Base-by-base conservation (phyloP, 2,329 filamentous ascomycete genomes). In the Beauveria rudraprayagi region DNA sequence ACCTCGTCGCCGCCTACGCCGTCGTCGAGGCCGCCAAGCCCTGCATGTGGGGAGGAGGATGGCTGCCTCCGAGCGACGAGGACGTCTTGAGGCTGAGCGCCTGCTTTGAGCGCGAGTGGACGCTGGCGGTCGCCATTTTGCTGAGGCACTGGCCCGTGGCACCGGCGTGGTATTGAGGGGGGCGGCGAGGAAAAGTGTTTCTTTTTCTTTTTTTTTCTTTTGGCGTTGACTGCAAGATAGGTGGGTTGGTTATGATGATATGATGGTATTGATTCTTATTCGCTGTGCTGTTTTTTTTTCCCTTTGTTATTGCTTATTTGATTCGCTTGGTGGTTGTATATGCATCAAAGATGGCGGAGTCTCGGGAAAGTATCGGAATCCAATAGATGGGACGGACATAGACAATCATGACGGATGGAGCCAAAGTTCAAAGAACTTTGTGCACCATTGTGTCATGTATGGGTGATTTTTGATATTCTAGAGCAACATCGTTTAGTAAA, bases 21-120 rank as follows among this genome's bases (percentile, higher is more conserved):
- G 76, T 78, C 40, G 70, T 77, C 14, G 85, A 90, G 68, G 84
- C 88, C 0, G 74, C 76, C 16, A 82, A 81, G 65, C 84, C 82
- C 3, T 81, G 83, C 61, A 91, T 91, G 86, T 91, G 88, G 88
- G 87, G 82, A 52, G 82, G 79, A 22, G 22, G 22, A 2, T 22
- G 22, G 1, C 77, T 77, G 40, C 71, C 75, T 28, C 87, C 88
- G 0, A 76, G 80, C 1, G 69, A 76, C 1, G 80, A 82, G 1
- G 82, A 87, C 61, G 77, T 84, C 1, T 73, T 79, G 5, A 80
- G 85, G 70, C 78, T 91, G 37, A 78, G 84, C 1, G 77, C 75
- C 41, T 87, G 83, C 59, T 89, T 90, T 68, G 78, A 83, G 65
- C 77, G 77, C 26, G 88, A 91, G 71, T 91, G 88, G 88, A 83